Evolutionary conservation across 192 early-diverging fungal genomes (phyloP).

Genomic region (Helicostylum pulchrum): DNA sequence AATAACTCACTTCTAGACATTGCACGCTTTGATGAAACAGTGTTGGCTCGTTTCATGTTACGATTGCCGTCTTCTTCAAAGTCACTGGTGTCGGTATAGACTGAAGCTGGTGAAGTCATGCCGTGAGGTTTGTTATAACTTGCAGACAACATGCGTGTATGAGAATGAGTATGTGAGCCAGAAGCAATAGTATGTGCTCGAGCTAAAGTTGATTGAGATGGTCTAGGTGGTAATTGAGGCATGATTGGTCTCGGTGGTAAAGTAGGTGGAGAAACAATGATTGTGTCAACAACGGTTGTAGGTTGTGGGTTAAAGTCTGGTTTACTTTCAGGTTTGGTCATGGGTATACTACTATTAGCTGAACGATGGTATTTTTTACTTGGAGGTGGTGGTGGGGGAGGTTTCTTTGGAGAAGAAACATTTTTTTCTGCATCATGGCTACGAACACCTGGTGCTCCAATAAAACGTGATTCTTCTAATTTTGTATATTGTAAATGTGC

Average conservation of each 20-base stretch:
- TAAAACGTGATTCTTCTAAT: constrained; percentile 10
- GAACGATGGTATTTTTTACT: constrained; percentile 28
- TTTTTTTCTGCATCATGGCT: background rate
- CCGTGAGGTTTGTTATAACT: too few relatives aligned
- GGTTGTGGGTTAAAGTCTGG: background rate
- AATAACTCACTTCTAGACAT: background rate
- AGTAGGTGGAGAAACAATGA: constrained; percentile 3
- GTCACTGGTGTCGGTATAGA: background rate
- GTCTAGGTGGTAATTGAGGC: constrained; percentile 24
- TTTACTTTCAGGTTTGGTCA: background rate
- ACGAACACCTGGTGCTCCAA: constrained; percentile 1
- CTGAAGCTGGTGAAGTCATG: too few relatives aligned
- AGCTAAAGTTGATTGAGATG: constrained; percentile 19
- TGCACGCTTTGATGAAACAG: background rate
- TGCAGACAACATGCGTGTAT: too few relatives aligned
- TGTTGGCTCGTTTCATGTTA: background rate
- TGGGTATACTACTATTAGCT: background rate
- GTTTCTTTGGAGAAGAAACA: background rate
- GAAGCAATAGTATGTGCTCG: constrained; percentile 20
- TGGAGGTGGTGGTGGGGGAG: constrained; percentile 26
- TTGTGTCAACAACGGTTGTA: background rate
- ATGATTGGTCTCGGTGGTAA: constrained; percentile 6
- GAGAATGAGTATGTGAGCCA: background rate
- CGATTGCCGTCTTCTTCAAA: background rate
- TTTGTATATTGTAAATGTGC: constrained; percentile 15